These are phyloP conservation scores for Podaxis mareebaensis DNA, from an alignment of 768 basidiomycete species.

Conservation along the genomic window DNA sequence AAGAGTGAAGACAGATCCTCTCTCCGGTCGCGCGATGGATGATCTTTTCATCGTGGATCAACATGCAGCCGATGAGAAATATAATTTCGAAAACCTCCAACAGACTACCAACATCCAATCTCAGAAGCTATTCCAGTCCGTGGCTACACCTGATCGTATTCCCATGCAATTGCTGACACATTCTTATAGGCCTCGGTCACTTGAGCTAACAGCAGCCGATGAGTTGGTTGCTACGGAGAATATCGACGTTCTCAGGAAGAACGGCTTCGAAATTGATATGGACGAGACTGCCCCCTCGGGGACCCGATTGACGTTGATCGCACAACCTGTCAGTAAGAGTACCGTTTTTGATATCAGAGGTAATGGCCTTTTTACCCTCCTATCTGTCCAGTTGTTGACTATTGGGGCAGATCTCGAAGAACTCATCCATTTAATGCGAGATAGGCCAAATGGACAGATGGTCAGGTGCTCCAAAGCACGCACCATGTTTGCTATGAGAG, in stretches of 20 bases:
- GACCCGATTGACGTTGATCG: slow-evolving; percentile 60
- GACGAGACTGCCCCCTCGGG: slow-evolving; percentile 41
- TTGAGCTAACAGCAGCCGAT: slow-evolving; percentile 89
- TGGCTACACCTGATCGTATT: slow-evolving; percentile 6
- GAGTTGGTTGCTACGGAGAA: slow-evolving; percentile 89
- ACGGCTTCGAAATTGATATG: slow-evolving; percentile 85
- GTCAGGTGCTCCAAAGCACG: slow-evolving; percentile 92
- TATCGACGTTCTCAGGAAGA: slow-evolving; percentile 74
- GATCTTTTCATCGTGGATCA: slow-evolving; percentile 98
- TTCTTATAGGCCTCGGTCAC: slow-evolving; percentile 60
- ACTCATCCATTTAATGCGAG: slow-evolving; percentile 81
- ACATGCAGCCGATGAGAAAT: slow-evolving; percentile 98
- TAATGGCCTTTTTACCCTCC: slow-evolving; percentile 27
- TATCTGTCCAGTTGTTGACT: slow-evolving; percentile 7
- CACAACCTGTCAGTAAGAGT: slow-evolving; percentile 90
- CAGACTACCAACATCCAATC: slow-evolving; percentile 86
- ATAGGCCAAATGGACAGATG: slow-evolving; percentile 76
- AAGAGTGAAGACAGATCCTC: slow-evolving; percentile 37
- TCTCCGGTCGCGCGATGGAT: slow-evolving; percentile 45
- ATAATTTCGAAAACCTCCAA: slow-evolving; percentile 95
- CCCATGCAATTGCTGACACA: not conserved
- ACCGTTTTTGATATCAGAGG: slow-evolving; percentile 91
- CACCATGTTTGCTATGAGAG: slow-evolving; percentile 95
- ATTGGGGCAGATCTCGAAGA: slow-evolving; percentile 80
- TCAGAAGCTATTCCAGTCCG: slow-evolving; percentile 80